Conservation (phyloP, 2,329 filamentous ascomycete genomes). For the Stagonosporopsis cucurbitacearum region DNA sequence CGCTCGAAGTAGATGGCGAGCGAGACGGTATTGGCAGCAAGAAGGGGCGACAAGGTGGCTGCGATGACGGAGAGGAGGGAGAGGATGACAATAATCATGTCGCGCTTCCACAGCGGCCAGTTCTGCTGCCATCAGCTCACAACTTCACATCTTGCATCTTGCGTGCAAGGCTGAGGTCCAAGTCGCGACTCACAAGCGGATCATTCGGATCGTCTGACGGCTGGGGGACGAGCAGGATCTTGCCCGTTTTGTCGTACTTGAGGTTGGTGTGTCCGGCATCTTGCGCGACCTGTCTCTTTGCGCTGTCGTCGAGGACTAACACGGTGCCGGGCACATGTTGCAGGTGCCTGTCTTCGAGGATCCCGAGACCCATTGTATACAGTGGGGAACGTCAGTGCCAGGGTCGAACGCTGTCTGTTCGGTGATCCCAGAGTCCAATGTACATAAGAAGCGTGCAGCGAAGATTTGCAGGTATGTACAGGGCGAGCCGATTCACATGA, state of each 20-base stretch:
- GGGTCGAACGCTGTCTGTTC: background rate
- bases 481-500: background rate
- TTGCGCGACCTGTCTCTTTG: slow-evolving; percentile 36
- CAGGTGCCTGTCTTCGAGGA: slow-evolving; percentile 71
- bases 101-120: slow-evolving; percentile 87
- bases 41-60: slow-evolving; percentile 81
- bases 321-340: slow-evolving; percentile 69
- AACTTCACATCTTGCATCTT: background rate
- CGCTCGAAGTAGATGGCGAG: slow-evolving; percentile 70
- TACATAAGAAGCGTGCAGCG: slow-evolving; percentile 2
- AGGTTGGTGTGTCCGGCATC: slow-evolving; percentile 52
- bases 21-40: slow-evolving; percentile 86
- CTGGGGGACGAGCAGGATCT: slow-evolving; percentile 85
- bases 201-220: slow-evolving; percentile 92
- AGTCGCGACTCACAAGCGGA: slow-evolving; percentile 66
- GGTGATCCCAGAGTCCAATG: background rate
- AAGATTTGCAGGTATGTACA: background rate
- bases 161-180: slow-evolving; percentile 1
- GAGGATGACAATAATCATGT: slow-evolving; percentile 78
- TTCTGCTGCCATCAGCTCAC: slow-evolving; percentile 56
- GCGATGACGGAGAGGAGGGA: slow-evolving; percentile 84
- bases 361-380: slow-evolving; percentile 69
- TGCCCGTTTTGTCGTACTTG: slow-evolving; percentile 75
- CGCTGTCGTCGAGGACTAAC: slow-evolving; percentile 45
- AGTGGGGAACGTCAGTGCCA: background rate